Base-by-base conservation (phyloP, 192 early-diverging fungal species). In the Coemansia sp. region DNA sequence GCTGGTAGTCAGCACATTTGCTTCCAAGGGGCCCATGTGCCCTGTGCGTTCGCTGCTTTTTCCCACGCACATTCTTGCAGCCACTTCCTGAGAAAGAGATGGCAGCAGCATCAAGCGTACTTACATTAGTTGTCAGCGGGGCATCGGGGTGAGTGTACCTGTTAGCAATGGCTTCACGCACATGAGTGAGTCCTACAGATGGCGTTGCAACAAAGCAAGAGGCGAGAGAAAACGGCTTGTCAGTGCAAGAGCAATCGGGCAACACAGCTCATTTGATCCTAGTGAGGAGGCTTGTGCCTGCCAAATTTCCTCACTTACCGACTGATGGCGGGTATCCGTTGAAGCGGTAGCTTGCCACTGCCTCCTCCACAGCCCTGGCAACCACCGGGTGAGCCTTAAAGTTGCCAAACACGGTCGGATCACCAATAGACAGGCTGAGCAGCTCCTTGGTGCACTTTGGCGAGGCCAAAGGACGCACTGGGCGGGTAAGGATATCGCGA, bases 401-500 rank as follows among this genome's bases (percentile, higher is more conserved):
- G 83, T 96, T 96, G 35, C 94, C 94, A 86, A 92, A 93, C 38
- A 88, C 84, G 5, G 94, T 94, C 13, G 94, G 94, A 74, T 96
- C 94, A 53, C 93, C 88, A 43, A 77, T 85, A 58, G 63, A 82
- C 51, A 67, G 71, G 62, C 74, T 77, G 48, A 82, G 64, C 38
- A 58, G 60, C 0, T 70, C 68, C 42, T 70, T 70, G 51, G 64
- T 59, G 78, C 55, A 77, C 76, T 76, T 87, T 78, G 60, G 83
- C 60, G 51, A 77, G 43, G 74, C 86, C 80, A 61, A 90, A 85
- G 68, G 85, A 81, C 64, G 88, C 73, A 68, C 89, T 31, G 93
- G 82, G 63, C 91, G 88, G 71, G 89, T 89, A n/a, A 94, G 91
- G 45, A 92, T 89, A 36, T 86, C 86, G 50, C 94, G 88, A 69